Evolutionary conservation across 208 protist species (phyloP).

Genomic region (Spongospora subterranea): DNA sequence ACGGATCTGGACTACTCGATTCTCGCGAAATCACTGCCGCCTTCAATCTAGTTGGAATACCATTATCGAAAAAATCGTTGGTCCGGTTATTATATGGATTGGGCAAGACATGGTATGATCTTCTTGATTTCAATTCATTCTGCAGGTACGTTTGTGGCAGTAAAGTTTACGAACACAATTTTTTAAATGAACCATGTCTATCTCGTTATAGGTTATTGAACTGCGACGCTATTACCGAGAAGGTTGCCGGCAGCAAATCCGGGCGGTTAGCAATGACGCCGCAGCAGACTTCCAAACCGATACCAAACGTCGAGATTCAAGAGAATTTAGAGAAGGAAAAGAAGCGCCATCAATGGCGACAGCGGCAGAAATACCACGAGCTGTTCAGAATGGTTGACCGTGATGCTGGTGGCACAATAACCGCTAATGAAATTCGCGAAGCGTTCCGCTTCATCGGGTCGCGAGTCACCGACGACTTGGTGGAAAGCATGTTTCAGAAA

Average conservation of each 20-base stretch:
- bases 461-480: background rate
- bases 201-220: background rate
- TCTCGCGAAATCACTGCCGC: background rate
- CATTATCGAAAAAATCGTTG: background rate
- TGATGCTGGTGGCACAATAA: background rate
- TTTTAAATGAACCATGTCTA: background rate
- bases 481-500: background rate
- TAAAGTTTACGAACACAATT: background rate
- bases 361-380: background rate
- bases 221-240: background rate
- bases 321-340: background rate
- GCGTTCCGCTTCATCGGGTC: background rate
- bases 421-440: background rate
- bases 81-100: background rate
- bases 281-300: background rate
- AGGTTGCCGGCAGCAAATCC: background rate
- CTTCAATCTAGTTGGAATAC: slow-evolving; percentile 20
- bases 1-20: background rate
- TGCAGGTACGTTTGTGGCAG: background rate
- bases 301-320: background rate
- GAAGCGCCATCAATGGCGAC: background rate
- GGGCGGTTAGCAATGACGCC: background rate
- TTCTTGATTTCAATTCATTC: background rate
- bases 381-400: background rate
- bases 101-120: slow-evolving; percentile 29